phyloP scores from a whole-genome alignment of 1,284 basidiomycete species.

The Cutaneotrichosporon spelunceum region DNA sequence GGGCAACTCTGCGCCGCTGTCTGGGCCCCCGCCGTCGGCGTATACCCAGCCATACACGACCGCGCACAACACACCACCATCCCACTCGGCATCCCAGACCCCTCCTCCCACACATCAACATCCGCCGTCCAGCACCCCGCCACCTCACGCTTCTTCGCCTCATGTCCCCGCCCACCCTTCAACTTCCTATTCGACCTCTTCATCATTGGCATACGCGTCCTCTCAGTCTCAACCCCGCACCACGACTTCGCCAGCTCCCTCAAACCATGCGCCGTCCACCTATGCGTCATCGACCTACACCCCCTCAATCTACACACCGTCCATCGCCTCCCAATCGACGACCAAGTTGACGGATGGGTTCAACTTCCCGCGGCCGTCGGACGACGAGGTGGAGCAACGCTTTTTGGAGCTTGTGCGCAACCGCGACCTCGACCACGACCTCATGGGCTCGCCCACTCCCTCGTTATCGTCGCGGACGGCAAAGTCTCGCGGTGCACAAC shows the following conservation, averaged over 20 bases:
- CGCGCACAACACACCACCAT: not conserved
- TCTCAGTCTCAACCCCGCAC: not conserved
- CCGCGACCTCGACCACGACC: conserved; percentile 57
- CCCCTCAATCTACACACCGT: conserved; percentile 9
- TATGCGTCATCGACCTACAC: conserved; percentile 11
- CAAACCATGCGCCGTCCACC: conserved; percentile 10
- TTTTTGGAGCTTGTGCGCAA: conserved; percentile 71
- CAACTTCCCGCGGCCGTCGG: conserved; percentile 58
- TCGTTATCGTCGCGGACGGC: conserved; percentile 34
- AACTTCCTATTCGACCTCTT: not conserved
- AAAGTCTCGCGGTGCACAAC: conserved; percentile 8
- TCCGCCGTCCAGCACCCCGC: not conserved
- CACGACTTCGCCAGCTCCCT: not conserved
- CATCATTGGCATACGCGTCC: conserved; percentile 1
- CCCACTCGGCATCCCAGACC: not conserved
- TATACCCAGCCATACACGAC: not conserved
- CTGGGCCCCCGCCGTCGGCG: conserved; percentile 4
- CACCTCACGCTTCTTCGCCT: not conserved
- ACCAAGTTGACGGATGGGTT: conserved; percentile 5
- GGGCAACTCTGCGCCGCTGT: not conserved
- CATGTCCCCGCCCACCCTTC: not conserved
- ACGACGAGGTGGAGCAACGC: conserved; percentile 69
- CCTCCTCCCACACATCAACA: not conserved
- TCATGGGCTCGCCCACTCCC: conserved; percentile 23
- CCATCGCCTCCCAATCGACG: conserved; percentile 21